phyloP scores from a whole-genome alignment of 2,329 filamentous ascomycete species.

The Cucurbitaria berberidis region DNA sequence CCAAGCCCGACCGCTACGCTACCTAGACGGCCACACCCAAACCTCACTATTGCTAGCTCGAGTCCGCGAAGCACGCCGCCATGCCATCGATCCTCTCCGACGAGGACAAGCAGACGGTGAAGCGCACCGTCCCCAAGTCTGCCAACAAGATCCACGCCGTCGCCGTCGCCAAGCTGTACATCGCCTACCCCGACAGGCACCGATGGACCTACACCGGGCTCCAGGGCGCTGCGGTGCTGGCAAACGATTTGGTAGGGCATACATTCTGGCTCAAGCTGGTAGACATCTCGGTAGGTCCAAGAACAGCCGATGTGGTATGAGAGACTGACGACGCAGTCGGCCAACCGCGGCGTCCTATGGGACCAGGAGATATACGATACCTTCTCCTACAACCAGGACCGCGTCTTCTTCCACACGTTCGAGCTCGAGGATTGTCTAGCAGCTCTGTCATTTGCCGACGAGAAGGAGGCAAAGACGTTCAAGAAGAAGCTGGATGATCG shows the following conservation, averaged over 20 bases:
- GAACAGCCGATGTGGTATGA: background rate
- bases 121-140: constrained; percentile 89
- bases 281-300: constrained; percentile 80
- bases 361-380: constrained; percentile 92
- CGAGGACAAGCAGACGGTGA: constrained; percentile 95
- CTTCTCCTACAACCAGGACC: constrained; percentile 94
- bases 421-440: constrained; percentile 92
- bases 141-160: constrained; percentile 98
- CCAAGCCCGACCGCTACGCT: constrained; percentile 17
- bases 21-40: constrained; percentile 12
- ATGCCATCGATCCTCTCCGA: constrained; percentile 78
- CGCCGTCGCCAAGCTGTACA: constrained; percentile 89
- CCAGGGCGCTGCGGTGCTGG: constrained; percentile 88
- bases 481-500: constrained; percentile 96
- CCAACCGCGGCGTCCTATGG: constrained; percentile 42
- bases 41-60: constrained; percentile 19
- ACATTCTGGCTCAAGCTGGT: constrained; percentile 98
- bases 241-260: constrained; percentile 92
- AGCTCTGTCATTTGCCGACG: constrained; percentile 89
- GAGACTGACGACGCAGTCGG: constrained; percentile 56
- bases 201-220: constrained; percentile 95
- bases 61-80: constrained; percentile 16
- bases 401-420: constrained; percentile 97
- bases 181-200: constrained; percentile 83
- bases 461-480: constrained; percentile 97